Base-by-base conservation (phyloP, 2,329 filamentous ascomycete genomes). In the Colletotrichum brevisporum region DNA sequence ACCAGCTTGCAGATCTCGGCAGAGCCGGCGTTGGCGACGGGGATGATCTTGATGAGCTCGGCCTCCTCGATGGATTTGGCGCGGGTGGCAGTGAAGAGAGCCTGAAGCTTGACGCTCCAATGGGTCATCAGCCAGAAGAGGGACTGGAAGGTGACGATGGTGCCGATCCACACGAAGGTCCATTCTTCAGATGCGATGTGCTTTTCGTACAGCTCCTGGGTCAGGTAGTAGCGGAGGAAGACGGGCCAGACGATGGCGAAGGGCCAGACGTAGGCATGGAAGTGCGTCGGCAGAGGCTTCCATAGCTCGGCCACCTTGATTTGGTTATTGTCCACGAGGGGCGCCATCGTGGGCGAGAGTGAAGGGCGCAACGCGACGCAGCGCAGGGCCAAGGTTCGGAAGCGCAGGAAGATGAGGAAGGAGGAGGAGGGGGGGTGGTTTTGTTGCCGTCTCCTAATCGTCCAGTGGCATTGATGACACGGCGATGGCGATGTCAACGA, bases 131-230 rank as follows among this genome's bases (percentile, higher is more conserved):
- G 88, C 95, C 96, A 99, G 74, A 94, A 84, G 72, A 99, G 87
- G 72, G 93, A 91, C 84, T 99, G 97, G 65, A 92, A 77, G 12
- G 95, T 97, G 79, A 97, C 86, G 78, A 99, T 98, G 74, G 90
- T 88, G 76, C 93, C 95, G 73, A 92, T 89, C 91, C 94, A 99
- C 71, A 99, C 94, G 79, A 97, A 97, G 1, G 97, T 98, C 95
- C 96, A 99, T 86, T 99, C 96, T 75, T 92, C 91, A n/a, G 92
- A 95, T 75, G 92, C 90, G 73, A 99, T 97, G 84, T 98, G 91
- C 78, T 91, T 92, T 73, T 97, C 92, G 81, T 99, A 99, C 73
- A 93, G 90, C 62, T 94, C 91, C 71, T 90, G 86, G 24, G 90
- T 92, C 62, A 97, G 89, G 80, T 97, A 98, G 81, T 95, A 90